These are phyloP conservation scores for Plasmodium coatneyi DNA, from an alignment of 169 alveolate species.

Conservation along the genomic window DNA sequence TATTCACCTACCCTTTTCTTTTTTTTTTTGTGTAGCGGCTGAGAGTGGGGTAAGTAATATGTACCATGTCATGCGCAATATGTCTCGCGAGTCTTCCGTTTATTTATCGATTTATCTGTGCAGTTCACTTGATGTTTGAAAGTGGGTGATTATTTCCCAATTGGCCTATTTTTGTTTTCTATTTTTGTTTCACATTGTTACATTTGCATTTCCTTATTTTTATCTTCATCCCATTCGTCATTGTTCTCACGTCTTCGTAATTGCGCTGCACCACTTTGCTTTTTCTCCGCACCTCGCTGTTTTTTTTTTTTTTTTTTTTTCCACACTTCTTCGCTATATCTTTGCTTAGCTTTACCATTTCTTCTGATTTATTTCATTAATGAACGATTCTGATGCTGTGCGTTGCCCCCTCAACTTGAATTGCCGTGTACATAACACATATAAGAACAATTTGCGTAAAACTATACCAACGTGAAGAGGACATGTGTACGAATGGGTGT, in stretches of 20 bases:
- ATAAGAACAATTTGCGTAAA: not conserved
- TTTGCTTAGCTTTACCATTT: not conserved
- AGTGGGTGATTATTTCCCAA: not conserved
- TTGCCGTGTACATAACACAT: not conserved
- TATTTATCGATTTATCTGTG: not conserved
- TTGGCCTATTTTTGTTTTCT: not conserved
- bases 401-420: not conserved
- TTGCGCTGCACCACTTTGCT: not conserved
- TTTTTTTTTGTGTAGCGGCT: not conserved
- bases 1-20: not conserved
- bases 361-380: not conserved
- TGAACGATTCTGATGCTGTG: not conserved
- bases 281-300: not conserved
- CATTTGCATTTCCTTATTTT: not conserved
- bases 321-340: not conserved
- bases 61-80: not conserved
- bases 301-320: constrained; percentile 15
- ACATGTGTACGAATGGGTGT: not conserved
- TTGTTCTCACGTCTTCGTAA: not conserved
- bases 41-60: not conserved
- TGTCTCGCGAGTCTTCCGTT: not conserved
- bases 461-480: not conserved
- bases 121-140: not conserved
- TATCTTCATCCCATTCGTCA: not conserved
- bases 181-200: not conserved